Percentiles rank a stretch among this genome's conserved stretches.
Conservation (phyloP, 140 eudicot genomes). For the Senecio squalidus region DNA sequence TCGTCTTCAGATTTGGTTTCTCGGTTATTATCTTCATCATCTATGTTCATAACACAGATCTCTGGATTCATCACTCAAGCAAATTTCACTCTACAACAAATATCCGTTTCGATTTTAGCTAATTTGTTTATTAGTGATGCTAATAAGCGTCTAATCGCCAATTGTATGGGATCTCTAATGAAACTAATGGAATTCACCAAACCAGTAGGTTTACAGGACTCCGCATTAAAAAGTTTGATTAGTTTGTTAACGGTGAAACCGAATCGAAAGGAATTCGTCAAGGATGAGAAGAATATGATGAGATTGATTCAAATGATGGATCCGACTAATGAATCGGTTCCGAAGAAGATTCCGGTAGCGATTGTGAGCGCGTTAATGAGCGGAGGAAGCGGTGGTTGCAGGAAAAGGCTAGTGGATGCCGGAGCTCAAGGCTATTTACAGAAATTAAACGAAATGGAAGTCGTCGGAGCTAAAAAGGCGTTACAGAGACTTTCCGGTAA, state of each 20-base stretch:
- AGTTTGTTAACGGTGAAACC: conserved; percentile 48
- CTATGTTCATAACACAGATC: conserved; percentile 43
- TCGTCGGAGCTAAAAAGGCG: conserved; percentile 77
- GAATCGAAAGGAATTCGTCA: conserved; percentile 66
- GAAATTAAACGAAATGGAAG: conserved; percentile 61
- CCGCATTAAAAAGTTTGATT: conserved; percentile 44
- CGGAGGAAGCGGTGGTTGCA: conserved; percentile 78
- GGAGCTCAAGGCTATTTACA: conserved; percentile 60
- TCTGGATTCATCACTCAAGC: conserved; percentile 53
- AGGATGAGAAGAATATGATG: conserved; percentile 78
- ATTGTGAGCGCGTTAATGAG: conserved; percentile 55
- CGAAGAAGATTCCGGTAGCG: conserved; percentile 64
- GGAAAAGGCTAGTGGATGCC: conserved; percentile 67
- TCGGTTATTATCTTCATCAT: conserved; percentile 42
- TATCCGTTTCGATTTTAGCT: conserved; percentile 45
- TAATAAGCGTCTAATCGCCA: conserved; percentile 48
- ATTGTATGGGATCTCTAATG: conserved; percentile 67
- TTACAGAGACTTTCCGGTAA: conserved; percentile 73
- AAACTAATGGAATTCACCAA: conserved; percentile 60
- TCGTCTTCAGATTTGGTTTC: conserved; percentile 43
- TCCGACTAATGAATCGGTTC: conserved; percentile 61
- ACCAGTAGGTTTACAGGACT: conserved; percentile 70
- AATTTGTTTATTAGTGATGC: conserved; percentile 49
- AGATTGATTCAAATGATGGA: conserved; percentile 73
- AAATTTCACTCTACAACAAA: conserved; percentile 49